Evolutionary conservation across 2,329 filamentous ascomycete genomes (phyloP), one percentile per base, ranked within the genome.

Genomic region (Emmonsiellopsis sp.): DNA sequence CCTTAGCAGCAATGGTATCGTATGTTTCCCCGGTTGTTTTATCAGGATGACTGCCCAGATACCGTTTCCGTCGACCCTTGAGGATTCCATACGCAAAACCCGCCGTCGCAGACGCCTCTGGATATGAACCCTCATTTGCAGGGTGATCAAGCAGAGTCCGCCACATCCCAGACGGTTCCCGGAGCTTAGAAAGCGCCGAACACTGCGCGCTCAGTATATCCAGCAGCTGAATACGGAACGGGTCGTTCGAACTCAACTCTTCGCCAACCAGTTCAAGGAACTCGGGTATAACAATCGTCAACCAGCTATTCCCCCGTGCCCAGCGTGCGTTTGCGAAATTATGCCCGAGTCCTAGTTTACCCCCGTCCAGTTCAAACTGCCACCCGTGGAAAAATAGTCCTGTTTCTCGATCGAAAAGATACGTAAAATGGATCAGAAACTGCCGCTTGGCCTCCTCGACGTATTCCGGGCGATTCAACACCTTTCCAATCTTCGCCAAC

Each of bases 321-420:
- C 79, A 81, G 37, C 77, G 67, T 7, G 78, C 79, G 50, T 71
- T 61, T 2, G 78, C 79, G 59, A 81, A 82, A 59, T 81, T 80
- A 60, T 82, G 79, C 2, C 79, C 75, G 7, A 75, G 62, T 6
- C 32, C 26, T 10, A 16, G 11, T n/a, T 31, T 31, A 26, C 67
- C 62, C 0, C 82, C 85, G 7, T 79, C 79, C 1, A 83, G 79
- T 48, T 84, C 78, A 61, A 89, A 91, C 8, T 84, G 85, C 87
- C 87, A 92, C 31, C 87, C 87, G 68, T 92, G 87, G 74, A 86
- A 91, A 68, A 87, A 92, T 0, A 91, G 74, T 0, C 87, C 87
- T 0, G 85, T 83, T 54, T 77, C 76, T 6, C 80, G 76, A 66
- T 92, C 87, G 60, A 86, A 87, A 0, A 92, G 78, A 66, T 90